Evolutionary conservation across 2,329 filamentous ascomycete species (phyloP), one percentile per base, ranked within the genome.

Genomic region (Ceratocystis variospora): DNA sequence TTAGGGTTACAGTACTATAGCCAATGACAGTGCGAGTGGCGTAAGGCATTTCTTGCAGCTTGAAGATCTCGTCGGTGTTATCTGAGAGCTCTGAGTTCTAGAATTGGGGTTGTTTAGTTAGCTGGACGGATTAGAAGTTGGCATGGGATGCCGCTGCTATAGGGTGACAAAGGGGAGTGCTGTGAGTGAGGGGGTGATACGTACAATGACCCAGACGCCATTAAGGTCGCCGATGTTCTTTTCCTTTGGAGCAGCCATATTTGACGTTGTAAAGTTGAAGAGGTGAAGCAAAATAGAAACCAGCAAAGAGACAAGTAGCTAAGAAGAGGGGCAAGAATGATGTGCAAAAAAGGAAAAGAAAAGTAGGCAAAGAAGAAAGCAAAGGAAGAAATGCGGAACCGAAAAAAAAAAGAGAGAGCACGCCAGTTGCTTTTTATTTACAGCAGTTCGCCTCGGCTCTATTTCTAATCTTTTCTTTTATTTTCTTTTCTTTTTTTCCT

Each of bases 11-110:
- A 59, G 84, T 87, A 41, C 89, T 88, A 41, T 85, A 74, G 70
- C 79, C 76, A 74, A 95, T 84, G 68, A 82, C 84, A 78, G 87
- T 91, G 76, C 90, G 89, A 62, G 81, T 81, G 63, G 92, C 71
- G 82, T 83, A 93, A 75, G 83, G 78, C 68, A 90, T 78, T 73
- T 86, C 86, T 79, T 91, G 88, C 72, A 93, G 81, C 62, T 80
- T 73, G 67, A 96, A 85, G 69, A 87, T 82, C 0, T 84, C 79
- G 68, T 91, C 88, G 61, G 85, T 77, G 70, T 80, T 77, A 75
- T 88, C 86, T 68, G 88, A 91, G 70, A 91, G 79, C 69, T 78
- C 76, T 74, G 88, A 88, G 81, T 94, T 92, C 89, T 93, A 64
- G 63, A 63, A 8, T 55, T 45, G 15, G 31, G 46, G n/a, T 15